Percentiles rank a stretch among this genome's conserved stretches.
Evolutionary conservation across 257 asterid genomes (phyloP).

Genomic region (Plantago ovata): DNA sequence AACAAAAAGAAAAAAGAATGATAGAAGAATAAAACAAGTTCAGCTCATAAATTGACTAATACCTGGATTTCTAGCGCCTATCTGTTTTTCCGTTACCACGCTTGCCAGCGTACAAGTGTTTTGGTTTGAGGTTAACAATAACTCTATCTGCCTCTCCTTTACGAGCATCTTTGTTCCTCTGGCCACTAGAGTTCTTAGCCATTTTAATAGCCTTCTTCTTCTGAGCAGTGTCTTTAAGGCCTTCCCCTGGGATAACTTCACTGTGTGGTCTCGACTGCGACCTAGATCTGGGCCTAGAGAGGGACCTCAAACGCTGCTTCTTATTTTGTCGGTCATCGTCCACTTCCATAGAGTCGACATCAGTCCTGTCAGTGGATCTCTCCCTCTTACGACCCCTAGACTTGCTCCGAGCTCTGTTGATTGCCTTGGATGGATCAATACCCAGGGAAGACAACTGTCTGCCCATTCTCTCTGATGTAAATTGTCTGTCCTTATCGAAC

Average conservation of each 20-base stretch:
- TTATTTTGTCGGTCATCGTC: slow-evolving; percentile 61
- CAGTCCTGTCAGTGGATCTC: slow-evolving; percentile 50
- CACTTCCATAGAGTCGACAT: slow-evolving; percentile 57
- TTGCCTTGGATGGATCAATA: slow-evolving; percentile 72
- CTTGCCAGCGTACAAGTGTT: slow-evolving; percentile 85
- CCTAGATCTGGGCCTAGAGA: slow-evolving; percentile 43
- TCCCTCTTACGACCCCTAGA: slow-evolving; percentile 94
- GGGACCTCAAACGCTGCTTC: slow-evolving; percentile 50
- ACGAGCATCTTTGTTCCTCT: slow-evolving; percentile 82
- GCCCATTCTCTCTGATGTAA: slow-evolving; percentile 76
- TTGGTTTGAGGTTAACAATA: slow-evolving; percentile 74
- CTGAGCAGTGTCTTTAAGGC: slow-evolving; percentile 73
- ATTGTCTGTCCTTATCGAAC: slow-evolving; percentile 67
- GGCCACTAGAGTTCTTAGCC: slow-evolving; percentile 45
- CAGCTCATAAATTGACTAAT: slow-evolving; percentile 10
- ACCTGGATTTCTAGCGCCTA: slow-evolving; percentile 70
- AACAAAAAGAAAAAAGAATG: not conserved
- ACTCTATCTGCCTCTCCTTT: slow-evolving; percentile 89
- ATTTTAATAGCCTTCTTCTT: slow-evolving; percentile 61
- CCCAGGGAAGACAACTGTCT: slow-evolving; percentile 71
- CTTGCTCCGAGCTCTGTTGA: slow-evolving; percentile 71
- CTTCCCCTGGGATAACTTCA: slow-evolving; percentile 85
- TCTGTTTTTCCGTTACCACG: slow-evolving; percentile 78
- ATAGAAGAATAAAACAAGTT: too few species aligned
- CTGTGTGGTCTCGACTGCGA: slow-evolving; percentile 59